phyloP scores from a whole-genome alignment of 495 filamentous ascomycete species.

The Aspergillus panamensis region DNA sequence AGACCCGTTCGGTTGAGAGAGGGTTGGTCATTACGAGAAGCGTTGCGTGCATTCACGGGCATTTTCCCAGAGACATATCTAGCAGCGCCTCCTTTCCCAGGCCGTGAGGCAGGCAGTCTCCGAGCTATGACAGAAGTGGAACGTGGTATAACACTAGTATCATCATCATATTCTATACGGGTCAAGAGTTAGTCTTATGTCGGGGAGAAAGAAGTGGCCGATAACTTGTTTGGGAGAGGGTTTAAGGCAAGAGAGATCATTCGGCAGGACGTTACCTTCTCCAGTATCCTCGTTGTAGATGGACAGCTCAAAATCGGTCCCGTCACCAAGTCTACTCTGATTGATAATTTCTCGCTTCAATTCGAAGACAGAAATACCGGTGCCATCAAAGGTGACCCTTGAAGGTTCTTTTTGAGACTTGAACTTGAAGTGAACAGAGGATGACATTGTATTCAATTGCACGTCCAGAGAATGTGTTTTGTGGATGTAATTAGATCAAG shows the following conservation, averaged over 20 bases:
- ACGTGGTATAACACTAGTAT: slow-evolving; percentile 90
- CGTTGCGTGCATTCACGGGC: slow-evolving; percentile 82
- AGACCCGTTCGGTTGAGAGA: slow-evolving; percentile 44
- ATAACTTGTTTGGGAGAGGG: not conserved
- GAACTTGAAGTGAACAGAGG: slow-evolving; percentile 99
- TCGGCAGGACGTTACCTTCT: slow-evolving; percentile 64
- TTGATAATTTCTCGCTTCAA: slow-evolving; percentile 97
- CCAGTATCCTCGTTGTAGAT: slow-evolving; percentile 88
- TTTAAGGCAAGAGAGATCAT: not conserved
- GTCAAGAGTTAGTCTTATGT: slow-evolving; percentile 12
- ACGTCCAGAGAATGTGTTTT: slow-evolving; percentile 30
- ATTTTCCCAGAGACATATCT: slow-evolving; percentile 97
- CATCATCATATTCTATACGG: slow-evolving; percentile 83
- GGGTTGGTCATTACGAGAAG: slow-evolving; percentile 65
- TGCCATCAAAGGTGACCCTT: slow-evolving; percentile 94
- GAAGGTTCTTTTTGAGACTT: slow-evolving; percentile 97
- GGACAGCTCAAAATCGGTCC: slow-evolving; percentile 91
- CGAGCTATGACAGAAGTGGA: slow-evolving; percentile 91
- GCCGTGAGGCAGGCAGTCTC: slow-evolving; percentile 75
- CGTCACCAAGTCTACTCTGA: slow-evolving; percentile 90
- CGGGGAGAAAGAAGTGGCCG: not conserved
- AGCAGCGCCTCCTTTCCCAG: slow-evolving; percentile 81
- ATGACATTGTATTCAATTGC: slow-evolving; percentile 74
- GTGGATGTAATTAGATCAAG: slow-evolving; percentile 35
- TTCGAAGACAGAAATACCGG: slow-evolving; percentile 97